These are phyloP conservation scores for Castanea mollissima DNA, from an alignment of 306 rosid species.

Conservation along the genomic window DNA sequence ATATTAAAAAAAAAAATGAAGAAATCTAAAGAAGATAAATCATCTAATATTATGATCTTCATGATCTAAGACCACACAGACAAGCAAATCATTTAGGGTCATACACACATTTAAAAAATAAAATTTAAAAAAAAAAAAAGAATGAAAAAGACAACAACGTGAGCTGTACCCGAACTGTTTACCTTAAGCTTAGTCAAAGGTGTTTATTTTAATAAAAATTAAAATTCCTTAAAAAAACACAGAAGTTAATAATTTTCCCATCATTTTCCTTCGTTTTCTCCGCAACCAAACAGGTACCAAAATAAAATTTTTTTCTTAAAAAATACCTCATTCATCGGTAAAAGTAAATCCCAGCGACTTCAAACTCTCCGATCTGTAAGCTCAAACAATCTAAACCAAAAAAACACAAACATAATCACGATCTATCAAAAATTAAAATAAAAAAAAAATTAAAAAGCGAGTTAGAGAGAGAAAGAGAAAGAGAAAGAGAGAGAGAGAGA, in stretches of 20 bases:
- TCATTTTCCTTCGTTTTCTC: conserved; percentile 21
- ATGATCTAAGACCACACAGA: neutral
- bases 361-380: conserved; percentile 36
- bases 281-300: conserved; percentile 25
- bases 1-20: neutral
- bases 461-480: neutral
- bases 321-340: conserved; percentile 31
- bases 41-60: neutral
- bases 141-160: neutral
- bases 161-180: neutral
- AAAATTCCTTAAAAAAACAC: neutral
- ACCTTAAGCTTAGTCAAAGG: neutral
- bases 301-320: neutral
- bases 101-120: neutral
- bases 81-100: neutral
- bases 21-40: neutral
- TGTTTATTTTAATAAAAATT: neutral
- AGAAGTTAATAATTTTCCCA: neutral
- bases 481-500: neutral
- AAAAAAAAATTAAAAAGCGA: neutral
- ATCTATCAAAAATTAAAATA: conserved; percentile 1
- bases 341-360: conserved; percentile 23
- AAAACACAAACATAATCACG: conserved; percentile 1
- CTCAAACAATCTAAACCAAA: neutral
- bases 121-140: neutral